Base-by-base conservation (phyloP, 352 stramenopile species). In the Phytophthora rubi region DNA sequence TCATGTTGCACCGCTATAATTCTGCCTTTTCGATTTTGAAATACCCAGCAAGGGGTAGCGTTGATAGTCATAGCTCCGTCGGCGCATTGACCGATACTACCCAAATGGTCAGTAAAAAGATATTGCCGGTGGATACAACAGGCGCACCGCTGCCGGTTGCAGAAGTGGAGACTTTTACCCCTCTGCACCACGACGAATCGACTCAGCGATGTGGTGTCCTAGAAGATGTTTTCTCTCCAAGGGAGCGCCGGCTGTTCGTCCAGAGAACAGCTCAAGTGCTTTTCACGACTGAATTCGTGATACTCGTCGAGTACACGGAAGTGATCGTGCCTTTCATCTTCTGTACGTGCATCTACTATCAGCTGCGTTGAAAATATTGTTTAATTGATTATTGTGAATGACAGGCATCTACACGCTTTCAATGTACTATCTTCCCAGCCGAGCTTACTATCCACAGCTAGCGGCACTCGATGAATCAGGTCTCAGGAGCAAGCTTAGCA, bases 221-320 rank as follows among this genome's bases (percentile, higher is more conserved):
- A 12, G 9, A 28, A 16, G 42, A 45, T 21, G 16, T 67, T 9
- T 64, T 60, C 42, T 42, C 56, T 6, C 23, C 32, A 10, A 48
- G 16, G 4, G 63, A 70, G 21, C 60, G 60, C 1, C 35, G 39
- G 6, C 5, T 52, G 8, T 65, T 76, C 4, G 15, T 68, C 0
- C 48, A 59, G 2, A 49, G 56, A 23, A 51, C 52, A 15, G 68
- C 69, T 4, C 54, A 63, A 49, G 33, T 76, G 7, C 66, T 81
- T 15, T 69, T 68, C 47, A 53, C 70, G 21, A 73, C 53, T 10
- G 74, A 81, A 48, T 78, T 76, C 18, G 45, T 76, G n/a, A 48
- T 74, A 16, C 65, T 79, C 0, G 42, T 76, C 30, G 57, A 79
- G 59, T 81, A 61, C 45, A 70, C 66, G 6, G 70, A 81, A 65